Evolutionary conservation across 108 stramenopile species (phyloP).

Genomic region (Skeletonema grethae): DNA sequence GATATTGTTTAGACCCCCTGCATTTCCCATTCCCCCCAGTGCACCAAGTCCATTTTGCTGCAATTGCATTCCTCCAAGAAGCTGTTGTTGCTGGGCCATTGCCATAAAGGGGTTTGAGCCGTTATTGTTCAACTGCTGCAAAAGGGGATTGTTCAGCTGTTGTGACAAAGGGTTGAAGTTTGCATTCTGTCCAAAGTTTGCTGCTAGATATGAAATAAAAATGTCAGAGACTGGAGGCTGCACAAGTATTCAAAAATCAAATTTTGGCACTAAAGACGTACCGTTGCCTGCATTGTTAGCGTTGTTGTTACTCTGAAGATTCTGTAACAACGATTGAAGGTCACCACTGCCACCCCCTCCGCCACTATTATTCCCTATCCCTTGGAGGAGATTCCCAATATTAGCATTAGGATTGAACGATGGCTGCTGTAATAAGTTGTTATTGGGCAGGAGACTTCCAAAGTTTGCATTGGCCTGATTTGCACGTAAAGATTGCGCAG

Average conservation of each 20-base stretch:
- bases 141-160: slow-evolving; percentile 22
- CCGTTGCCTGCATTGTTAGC: slow-evolving; percentile 12
- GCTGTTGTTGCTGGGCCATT: slow-evolving; percentile 36
- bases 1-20: slow-evolving; percentile 20
- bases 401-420: not conserved
- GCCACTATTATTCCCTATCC: slow-evolving; percentile 17
- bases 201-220: not conserved
- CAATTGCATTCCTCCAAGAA: slow-evolving; percentile 16
- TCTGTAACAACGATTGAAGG: slow-evolving; percentile 24
- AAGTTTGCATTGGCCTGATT: slow-evolving; percentile 54
- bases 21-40: slow-evolving; percentile 13
- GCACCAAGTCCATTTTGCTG: slow-evolving; percentile 38
- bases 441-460: not conserved
- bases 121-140: slow-evolving; percentile 25
- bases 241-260: not conserved
- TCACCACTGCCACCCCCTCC: not conserved
- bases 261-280: not conserved
- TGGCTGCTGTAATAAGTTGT: not conserved
- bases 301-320: slow-evolving; percentile 23
- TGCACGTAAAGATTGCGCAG: slow-evolving; percentile 3
- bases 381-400: slow-evolving; percentile 19
- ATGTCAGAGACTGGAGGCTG: no score
- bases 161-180: slow-evolving; percentile 29
- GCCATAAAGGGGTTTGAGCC: slow-evolving; percentile 22
- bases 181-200: slow-evolving; percentile 18